These are phyloP conservation scores for Hymenoscyphus fraxineus DNA, from an alignment of 2,329 filamentous ascomycete genomes.

Conservation along the genomic window DNA sequence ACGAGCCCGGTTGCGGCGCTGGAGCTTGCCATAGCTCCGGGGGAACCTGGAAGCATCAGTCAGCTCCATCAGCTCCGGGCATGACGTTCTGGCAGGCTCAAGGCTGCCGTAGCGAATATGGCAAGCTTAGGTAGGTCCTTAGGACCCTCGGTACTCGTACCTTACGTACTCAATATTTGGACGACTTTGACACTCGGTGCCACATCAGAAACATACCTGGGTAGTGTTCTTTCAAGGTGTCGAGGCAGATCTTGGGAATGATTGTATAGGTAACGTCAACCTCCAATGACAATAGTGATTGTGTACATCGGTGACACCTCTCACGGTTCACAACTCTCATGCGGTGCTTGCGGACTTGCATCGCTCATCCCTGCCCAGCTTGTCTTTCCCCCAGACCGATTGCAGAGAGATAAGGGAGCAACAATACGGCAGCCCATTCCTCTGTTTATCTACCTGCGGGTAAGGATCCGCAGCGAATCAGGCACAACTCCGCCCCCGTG, in stretches of 20 bases:
- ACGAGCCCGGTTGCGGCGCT: not conserved
- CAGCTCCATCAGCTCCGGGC: not conserved
- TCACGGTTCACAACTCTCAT: not conserved
- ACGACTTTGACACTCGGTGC: not conserved
- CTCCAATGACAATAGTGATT: not conserved
- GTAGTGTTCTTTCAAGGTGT: not conserved
- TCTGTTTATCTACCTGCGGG: not conserved
- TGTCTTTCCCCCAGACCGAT: not conserved
- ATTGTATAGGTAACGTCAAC: not conserved
- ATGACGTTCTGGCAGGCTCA: not conserved
- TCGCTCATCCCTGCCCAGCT: not conserved
- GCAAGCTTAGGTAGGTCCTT: too few species aligned
- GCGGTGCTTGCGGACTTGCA: not conserved
- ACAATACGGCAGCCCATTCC: not conserved
- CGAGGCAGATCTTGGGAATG: not conserved
- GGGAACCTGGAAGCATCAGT: not conserved
- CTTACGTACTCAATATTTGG: not conserved
- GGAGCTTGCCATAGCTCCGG: not conserved
- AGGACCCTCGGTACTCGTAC: not conserved
- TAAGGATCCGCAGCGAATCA: not conserved
- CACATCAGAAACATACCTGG: too few species aligned
- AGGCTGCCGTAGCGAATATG: not conserved
- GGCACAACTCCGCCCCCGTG: conserved; percentile 6
- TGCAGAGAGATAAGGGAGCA: not conserved
- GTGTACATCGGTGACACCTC: not conserved